These are phyloP conservation scores for Microthlaspi erraticum DNA, from an alignment of 345 rosid species.

Conservation along the genomic window DNA sequence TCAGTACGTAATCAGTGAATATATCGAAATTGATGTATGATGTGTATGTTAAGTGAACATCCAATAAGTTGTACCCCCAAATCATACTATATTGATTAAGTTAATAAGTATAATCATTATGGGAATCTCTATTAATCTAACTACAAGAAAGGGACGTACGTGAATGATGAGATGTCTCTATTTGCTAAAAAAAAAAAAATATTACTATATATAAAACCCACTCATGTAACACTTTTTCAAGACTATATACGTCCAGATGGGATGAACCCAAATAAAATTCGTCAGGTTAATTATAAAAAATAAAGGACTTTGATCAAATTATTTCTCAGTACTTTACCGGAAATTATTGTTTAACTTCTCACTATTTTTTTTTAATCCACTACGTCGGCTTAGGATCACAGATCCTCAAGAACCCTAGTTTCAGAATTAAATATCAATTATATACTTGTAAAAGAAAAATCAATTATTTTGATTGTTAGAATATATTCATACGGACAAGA, in stretches of 20 bases:
- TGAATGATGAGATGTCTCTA: conserved; percentile 11
- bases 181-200: conserved; percentile 17
- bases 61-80: conserved; percentile 1
- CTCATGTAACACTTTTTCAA: conserved; percentile 1
- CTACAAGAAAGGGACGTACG: conserved; percentile 31
- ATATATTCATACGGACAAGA: conserved; percentile 10
- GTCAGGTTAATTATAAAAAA: neutral
- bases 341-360: too few species aligned
- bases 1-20: neutral
- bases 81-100: conserved; percentile 1
- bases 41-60: neutral
- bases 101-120: neutral
- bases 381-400: conserved; percentile 16
- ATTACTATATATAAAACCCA: conserved; percentile 8
- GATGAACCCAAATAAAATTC: conserved; percentile 6
- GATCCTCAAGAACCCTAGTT: neutral
- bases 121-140: conserved; percentile 14
- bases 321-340: neutral
- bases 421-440: neutral
- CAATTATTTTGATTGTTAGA: conserved; percentile 2
- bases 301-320: neutral
- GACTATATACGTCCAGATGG: conserved; percentile 26
- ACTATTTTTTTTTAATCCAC: neutral
- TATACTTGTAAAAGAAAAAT: too few species aligned
- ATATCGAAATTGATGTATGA: neutral